A percentile compares a stretch with the other conserved stretches of the same genome.
These are phyloP conservation scores for Balamuthia mandrillaris DNA, from an alignment of 208 protist genomes.

Conservation along the genomic window DNA sequence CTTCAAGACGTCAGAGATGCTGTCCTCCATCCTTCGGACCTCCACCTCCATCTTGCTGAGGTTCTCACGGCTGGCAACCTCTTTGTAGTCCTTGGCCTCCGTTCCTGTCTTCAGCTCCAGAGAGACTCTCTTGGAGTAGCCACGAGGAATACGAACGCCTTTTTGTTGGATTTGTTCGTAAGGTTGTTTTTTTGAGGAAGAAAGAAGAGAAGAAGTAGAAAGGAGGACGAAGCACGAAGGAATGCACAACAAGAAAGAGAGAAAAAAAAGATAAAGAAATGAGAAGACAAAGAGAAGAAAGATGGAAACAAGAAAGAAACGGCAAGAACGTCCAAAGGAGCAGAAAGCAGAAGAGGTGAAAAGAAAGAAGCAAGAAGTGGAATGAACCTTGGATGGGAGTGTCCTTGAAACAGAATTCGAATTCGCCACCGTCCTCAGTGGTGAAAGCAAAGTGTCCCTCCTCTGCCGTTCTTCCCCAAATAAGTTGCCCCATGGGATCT, in stretches of 20 bases:
- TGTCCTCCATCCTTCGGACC: conserved; percentile 26
- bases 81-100: conserved; percentile 23
- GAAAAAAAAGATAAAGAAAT: neutral
- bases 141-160: neutral
- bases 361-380: neutral
- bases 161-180: no score
- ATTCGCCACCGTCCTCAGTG: conserved; percentile 19
- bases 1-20: conserved; percentile 9
- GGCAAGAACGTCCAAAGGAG: neutral
- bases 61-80: conserved; percentile 19
- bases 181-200: no score
- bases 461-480: neutral
- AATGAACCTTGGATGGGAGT: neutral
- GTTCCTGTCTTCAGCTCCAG: neutral
- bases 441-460: conserved; percentile 7
- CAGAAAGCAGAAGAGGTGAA: neutral
- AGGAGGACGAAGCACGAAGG: neutral
- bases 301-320: neutral
- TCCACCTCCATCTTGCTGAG: conserved; percentile 17
- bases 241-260: neutral
- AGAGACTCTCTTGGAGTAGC: neutral
- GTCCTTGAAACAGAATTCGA: conserved; percentile 19
- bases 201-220: neutral
- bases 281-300: neutral
- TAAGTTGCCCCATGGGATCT: neutral